Percentiles rank a stretch among this genome's conserved stretches.
These are phyloP conservation scores for Globisporangium okanoganense DNA, from an alignment of 352 stramenopile species.

Conservation along the genomic window DNA sequence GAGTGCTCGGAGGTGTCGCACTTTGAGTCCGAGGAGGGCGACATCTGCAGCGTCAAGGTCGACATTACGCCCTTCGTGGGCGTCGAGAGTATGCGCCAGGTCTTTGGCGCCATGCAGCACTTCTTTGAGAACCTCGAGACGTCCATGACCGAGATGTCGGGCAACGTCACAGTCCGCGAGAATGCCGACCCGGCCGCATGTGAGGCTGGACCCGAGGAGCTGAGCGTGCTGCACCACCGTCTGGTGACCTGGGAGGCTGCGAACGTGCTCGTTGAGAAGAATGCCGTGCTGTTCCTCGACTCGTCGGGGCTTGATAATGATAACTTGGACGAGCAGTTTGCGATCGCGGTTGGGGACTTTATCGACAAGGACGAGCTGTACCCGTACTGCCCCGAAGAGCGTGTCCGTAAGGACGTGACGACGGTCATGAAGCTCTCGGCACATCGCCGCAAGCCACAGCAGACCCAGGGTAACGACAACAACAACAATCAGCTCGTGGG, in stretches of 20 bases:
- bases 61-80: slow-evolving; percentile 38
- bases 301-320: not conserved
- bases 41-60: slow-evolving; percentile 27
- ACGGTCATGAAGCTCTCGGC: slow-evolving; percentile 6
- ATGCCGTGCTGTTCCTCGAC: slow-evolving; percentile 15
- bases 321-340: slow-evolving; percentile 3
- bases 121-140: slow-evolving; percentile 27
- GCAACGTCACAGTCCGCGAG: slow-evolving; percentile 36
- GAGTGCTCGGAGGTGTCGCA: slow-evolving; percentile 29
- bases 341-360: slow-evolving; percentile 8
- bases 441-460: not conserved
- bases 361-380: slow-evolving; percentile 16
- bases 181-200: slow-evolving; percentile 17
- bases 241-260: not conserved
- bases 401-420: slow-evolving; percentile 24
- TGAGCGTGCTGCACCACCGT: slow-evolving; percentile 4
- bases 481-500: not conserved
- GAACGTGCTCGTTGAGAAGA: slow-evolving; percentile 3
- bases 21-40: slow-evolving; percentile 25
- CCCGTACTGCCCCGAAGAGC: slow-evolving; percentile 9
- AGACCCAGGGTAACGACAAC: not conserved
- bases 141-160: slow-evolving; percentile 33
- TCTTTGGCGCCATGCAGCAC: slow-evolving; percentile 22
- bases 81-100: slow-evolving; percentile 21
- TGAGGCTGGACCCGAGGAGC: not conserved